A percentile compares a stretch with the other conserved stretches of the same genome.
These are phyloP conservation scores for Plectosphaerella sp. DNA, from an alignment of 2,329 filamentous ascomycete species.

Conservation along the genomic window DNA sequence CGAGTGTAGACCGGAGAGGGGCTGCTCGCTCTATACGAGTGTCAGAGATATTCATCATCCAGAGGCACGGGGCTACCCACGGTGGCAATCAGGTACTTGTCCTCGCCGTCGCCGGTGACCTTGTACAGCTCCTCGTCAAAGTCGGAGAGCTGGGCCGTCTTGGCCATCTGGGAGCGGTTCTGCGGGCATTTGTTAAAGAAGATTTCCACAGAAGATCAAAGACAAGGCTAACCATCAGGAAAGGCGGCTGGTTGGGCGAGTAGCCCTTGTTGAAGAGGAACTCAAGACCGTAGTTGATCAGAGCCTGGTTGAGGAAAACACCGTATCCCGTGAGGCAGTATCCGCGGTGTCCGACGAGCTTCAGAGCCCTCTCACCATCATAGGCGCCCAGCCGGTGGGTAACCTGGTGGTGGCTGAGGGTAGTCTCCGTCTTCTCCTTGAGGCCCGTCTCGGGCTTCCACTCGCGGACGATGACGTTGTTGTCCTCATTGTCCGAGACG, in stretches of 20 bases:
- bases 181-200: too few species aligned
- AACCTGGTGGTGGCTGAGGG: constrained; percentile 92
- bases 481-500: constrained; percentile 75
- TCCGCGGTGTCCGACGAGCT: constrained; percentile 89
- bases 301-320: constrained; percentile 84
- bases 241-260: constrained; percentile 43
- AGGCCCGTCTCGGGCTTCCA: constrained; percentile 77
- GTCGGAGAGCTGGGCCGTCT: constrained; percentile 93
- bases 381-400: constrained; percentile 84
- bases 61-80: constrained; percentile 29
- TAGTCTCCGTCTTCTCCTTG: constrained; percentile 60
- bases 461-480: constrained; percentile 71
- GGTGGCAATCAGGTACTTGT: constrained; percentile 76
- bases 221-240: constrained; percentile 6
- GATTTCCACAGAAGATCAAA: too few species aligned
- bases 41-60: constrained; percentile 12
- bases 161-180: constrained; percentile 77
- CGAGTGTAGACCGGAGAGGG: constrained; percentile 86
- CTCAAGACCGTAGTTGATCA: constrained; percentile 92
- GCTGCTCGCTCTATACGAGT: constrained; percentile 60
- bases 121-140: constrained; percentile 99
- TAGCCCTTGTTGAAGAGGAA: constrained; percentile 64
- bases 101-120: constrained; percentile 75
- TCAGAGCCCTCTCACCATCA: constrained; percentile 87
- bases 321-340: constrained; percentile 91